Conservation (phyloP, 768 basidiomycete species). For the Tulasnella sp. region DNA sequence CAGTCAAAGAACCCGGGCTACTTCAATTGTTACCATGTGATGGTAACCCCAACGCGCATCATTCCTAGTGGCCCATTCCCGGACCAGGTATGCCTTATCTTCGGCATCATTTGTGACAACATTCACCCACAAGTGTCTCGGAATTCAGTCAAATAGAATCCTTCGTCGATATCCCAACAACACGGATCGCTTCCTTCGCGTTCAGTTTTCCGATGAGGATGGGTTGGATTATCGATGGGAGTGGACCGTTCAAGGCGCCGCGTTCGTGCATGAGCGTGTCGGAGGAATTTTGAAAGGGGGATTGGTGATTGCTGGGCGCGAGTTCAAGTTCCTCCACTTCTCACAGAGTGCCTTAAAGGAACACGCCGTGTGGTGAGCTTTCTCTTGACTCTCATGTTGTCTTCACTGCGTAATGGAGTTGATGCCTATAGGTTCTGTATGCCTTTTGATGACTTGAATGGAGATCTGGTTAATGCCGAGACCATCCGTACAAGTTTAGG, state of each 20-base stretch:
- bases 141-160: constrained; percentile 65
- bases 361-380: constrained; percentile 53
- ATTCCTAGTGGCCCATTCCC: constrained; percentile 62
- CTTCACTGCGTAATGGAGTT: constrained; percentile 20
- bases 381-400: neutral
- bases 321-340: constrained; percentile 56
- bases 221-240: constrained; percentile 62
- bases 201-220: constrained; percentile 80
- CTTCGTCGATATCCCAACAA: constrained; percentile 54
- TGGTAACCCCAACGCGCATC: constrained; percentile 65
- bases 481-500: constrained; percentile 47
- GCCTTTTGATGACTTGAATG: constrained; percentile 34
- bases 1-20: constrained; percentile 24
- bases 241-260: constrained; percentile 46
- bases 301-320: constrained; percentile 46
- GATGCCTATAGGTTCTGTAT: constrained; percentile 41
- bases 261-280: constrained; percentile 48
- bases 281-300: constrained; percentile 48
- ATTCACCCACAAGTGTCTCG: neutral
- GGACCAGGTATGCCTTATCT: constrained; percentile 1
- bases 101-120: neutral
- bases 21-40: constrained; percentile 66
- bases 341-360: constrained; percentile 66
- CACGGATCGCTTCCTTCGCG: constrained; percentile 63
- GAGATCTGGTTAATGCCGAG: constrained; percentile 31